These are phyloP conservation scores for Laburnicola sp. DNA, from an alignment of 2,329 filamentous ascomycete species.

Conservation along the genomic window DNA sequence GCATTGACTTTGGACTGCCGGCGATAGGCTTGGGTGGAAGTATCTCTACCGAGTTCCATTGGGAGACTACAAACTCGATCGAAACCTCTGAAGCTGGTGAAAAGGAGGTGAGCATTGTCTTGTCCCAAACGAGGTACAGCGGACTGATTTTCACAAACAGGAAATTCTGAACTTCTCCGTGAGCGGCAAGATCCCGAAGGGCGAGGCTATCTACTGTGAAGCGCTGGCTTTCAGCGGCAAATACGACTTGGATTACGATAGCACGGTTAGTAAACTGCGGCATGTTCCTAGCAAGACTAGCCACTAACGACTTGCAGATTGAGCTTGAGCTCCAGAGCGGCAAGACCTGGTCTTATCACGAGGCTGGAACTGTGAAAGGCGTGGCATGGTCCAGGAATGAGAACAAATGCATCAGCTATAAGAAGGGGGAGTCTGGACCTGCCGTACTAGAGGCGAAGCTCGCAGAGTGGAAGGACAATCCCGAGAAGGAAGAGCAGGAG, in stretches of 20 bases:
- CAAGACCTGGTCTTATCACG: constrained; percentile 2
- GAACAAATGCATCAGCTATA: constrained; percentile 10
- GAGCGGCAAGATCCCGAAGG: constrained; percentile 4
- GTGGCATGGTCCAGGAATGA: constrained; percentile 8
- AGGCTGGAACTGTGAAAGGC: constrained; percentile 6
- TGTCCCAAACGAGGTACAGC: neutral
- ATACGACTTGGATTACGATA: constrained; percentile 8
- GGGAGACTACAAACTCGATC: constrained; percentile 1
- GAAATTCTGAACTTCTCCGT: neutral
- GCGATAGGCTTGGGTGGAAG: constrained; percentile 7
- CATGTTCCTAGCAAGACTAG: neutral
- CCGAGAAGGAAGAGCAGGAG: constrained; percentile 7
- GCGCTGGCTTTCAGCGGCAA: constrained; percentile 7
- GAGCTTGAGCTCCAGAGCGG: constrained; percentile 8
- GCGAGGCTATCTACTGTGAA: constrained; percentile 9
- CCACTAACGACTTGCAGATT: neutral
- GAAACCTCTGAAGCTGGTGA: constrained; percentile 2
- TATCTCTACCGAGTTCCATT: constrained; percentile 7
- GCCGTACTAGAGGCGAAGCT: constrained; percentile 1
- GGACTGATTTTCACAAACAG: neutral
- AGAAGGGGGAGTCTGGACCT: neutral
- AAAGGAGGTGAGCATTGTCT: neutral
- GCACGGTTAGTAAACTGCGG: neutral
- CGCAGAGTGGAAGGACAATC: constrained; percentile 5
- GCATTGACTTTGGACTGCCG: constrained; percentile 8